Percentiles rank a stretch among this genome's conserved stretches.
These are phyloP conservation scores for Apostasia shenzhenica DNA, from an alignment of 106 monocot genomes.

Conservation along the genomic window DNA sequence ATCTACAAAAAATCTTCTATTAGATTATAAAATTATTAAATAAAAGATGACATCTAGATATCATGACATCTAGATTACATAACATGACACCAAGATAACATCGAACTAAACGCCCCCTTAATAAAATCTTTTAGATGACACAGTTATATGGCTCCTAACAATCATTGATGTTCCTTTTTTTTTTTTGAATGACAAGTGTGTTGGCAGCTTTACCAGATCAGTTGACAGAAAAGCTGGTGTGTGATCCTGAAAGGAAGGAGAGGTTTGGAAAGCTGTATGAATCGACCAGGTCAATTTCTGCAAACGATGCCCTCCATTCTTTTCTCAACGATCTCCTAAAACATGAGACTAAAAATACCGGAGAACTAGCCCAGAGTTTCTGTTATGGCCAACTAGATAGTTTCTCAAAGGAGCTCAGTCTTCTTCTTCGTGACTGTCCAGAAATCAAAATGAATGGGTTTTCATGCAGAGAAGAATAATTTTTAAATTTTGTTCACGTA, in stretches of 20 bases:
- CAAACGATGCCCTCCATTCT: slow-evolving; percentile 13
- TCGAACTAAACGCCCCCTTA: neutral
- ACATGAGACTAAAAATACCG: neutral
- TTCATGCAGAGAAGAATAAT: no score
- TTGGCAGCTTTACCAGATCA: slow-evolving; percentile 40
- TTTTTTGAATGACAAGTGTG: slow-evolving; percentile 29
- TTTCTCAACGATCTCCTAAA: slow-evolving; percentile 10
- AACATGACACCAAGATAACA: neutral
- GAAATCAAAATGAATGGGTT: slow-evolving; percentile 8
- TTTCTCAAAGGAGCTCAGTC: slow-evolving; percentile 5
- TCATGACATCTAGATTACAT: neutral
- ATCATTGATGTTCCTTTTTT: slow-evolving; percentile 6
- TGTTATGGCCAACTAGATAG: slow-evolving; percentile 7
- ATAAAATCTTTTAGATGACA: neutral
- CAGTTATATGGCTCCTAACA: neutral
- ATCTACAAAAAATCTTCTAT: no score
- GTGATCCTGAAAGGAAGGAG: slow-evolving; percentile 20
- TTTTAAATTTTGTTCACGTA: no score
- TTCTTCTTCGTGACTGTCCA: neutral
- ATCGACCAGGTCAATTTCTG: slow-evolving; percentile 13
- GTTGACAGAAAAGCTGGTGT: slow-evolving; percentile 45
- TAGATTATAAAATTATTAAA: no score
- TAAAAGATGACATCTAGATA: neutral
- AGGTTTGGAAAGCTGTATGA: slow-evolving; percentile 26
- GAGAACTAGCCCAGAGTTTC: neutral